A percentile compares a stretch with the other conserved stretches of the same genome.
These are phyloP conservation scores for Penicillium vulpinum DNA, from an alignment of 2,329 filamentous ascomycete species.

Conservation along the genomic window DNA sequence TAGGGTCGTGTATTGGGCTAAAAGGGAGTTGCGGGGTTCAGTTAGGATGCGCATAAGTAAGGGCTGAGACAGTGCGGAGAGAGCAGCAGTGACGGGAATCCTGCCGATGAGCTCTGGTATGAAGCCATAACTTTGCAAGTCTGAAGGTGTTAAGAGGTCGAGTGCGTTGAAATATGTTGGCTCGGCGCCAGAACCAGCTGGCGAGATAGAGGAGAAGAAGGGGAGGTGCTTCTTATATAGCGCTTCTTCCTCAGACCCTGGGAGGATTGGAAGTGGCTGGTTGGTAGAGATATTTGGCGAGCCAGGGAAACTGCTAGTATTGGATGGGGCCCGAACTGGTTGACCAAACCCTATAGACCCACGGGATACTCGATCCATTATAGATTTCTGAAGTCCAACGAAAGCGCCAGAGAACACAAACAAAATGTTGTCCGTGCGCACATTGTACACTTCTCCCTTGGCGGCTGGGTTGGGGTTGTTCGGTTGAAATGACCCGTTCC, in stretches of 20 bases:
- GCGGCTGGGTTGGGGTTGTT: constrained; percentile 33
- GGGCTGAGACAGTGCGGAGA: constrained; percentile 69
- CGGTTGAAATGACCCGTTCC: constrained; percentile 32
- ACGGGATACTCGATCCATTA: constrained; percentile 83
- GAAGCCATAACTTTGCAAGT: constrained; percentile 83
- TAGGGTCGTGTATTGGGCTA: constrained; percentile 84
- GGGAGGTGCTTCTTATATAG: constrained; percentile 60
- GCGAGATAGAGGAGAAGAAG: constrained; percentile 60
- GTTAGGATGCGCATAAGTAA: constrained; percentile 83
- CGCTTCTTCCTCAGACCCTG: constrained; percentile 65
- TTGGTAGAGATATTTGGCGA: constrained; percentile 22
- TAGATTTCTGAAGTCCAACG: constrained; percentile 82
- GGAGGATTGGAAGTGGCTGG: constrained; percentile 53
- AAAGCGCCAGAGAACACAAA: constrained; percentile 98
- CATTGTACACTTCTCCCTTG: constrained; percentile 65
- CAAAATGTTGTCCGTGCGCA: constrained; percentile 93
- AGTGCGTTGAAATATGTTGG: constrained; percentile 59
- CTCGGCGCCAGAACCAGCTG: constrained; percentile 38
- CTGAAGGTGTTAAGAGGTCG: constrained; percentile 71
- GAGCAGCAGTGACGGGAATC: constrained; percentile 83
- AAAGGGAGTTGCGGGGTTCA: constrained; percentile 83
- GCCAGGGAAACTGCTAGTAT: constrained; percentile 27
- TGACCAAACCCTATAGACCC: constrained; percentile 90
- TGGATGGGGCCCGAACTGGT: constrained; percentile 62
- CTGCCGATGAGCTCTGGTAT: constrained; percentile 97